Percentiles rank a stretch among this genome's conserved stretches.
These are phyloP conservation scores for Picea abies DNA, from an alignment of 83 land plant genomes.

Conservation along the genomic window DNA sequence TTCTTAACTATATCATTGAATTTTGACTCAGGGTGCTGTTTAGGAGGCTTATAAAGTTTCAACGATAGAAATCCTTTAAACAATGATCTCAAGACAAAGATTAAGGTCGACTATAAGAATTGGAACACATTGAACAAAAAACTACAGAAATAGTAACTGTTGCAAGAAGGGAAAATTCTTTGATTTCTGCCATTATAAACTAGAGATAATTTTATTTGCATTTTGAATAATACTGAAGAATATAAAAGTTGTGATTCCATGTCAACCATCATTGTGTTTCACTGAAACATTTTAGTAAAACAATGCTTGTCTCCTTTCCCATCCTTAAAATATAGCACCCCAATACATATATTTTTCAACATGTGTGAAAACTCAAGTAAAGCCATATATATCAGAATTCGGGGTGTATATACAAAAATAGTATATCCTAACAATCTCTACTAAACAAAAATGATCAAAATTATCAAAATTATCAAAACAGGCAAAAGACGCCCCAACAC, in stretches of 20 bases:
- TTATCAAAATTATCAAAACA: no score
- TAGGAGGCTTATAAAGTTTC: background rate
- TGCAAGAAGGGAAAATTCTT: background rate
- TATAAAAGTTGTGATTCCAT: background rate
- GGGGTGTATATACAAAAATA: background rate
- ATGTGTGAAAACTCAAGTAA: background rate
- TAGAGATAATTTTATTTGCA: no score
- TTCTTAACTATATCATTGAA: background rate
- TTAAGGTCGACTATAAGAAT: background rate
- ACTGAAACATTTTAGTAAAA: background rate
- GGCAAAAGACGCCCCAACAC: background rate
- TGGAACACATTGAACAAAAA: background rate
- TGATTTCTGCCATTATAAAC: background rate
- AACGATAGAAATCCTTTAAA: background rate
- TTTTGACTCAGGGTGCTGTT: background rate
- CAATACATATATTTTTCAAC: background rate
- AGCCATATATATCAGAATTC: background rate
- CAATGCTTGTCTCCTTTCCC: background rate
- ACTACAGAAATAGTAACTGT: background rate
- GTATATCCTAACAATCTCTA: background rate
- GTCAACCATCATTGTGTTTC: background rate
- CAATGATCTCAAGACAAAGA: background rate
- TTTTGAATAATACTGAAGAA: background rate
- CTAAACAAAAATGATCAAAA: no score
- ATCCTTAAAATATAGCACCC: background rate